Conservation (phyloP, 1,139 yeast species). For the Yamadazyma siamensis region DNA sequence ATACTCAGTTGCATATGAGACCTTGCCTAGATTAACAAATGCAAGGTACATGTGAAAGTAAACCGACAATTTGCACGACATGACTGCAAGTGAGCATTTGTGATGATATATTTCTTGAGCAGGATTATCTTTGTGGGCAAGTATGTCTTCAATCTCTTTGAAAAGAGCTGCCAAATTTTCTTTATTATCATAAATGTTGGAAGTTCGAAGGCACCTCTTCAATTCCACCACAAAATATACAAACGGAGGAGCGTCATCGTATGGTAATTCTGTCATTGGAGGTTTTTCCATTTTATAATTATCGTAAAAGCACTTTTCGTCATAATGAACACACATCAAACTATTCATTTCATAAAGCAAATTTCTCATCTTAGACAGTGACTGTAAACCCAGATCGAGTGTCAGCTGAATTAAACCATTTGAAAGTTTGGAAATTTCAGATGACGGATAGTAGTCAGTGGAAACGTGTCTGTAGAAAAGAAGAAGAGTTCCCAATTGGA, state of each 20-base stretch:
- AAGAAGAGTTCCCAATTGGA: constrained; percentile 5
- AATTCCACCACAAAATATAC: constrained; percentile 1
- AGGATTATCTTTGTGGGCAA: constrained; percentile 1
- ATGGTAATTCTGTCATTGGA: constrained; percentile 1
- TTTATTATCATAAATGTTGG: constrained; percentile 4
- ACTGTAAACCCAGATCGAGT: constrained; percentile 1
- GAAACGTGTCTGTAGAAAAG: constrained; percentile 3
- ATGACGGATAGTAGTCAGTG: constrained; percentile 1
- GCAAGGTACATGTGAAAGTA: constrained; percentile 5
- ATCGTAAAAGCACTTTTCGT: constrained; percentile 1
- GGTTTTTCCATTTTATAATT: background rate
- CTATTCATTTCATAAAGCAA: constrained; percentile 3
- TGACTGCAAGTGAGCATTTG: constrained; percentile 4
- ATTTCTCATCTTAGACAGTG: constrained; percentile 2
- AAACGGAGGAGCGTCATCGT: constrained; percentile 1
- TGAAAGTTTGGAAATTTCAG: background rate
- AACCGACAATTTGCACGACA: constrained; percentile 5
- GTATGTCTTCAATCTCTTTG: constrained; percentile 1
- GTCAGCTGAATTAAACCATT: constrained; percentile 2
- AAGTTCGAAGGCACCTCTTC: constrained; percentile 1
- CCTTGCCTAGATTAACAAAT: constrained; percentile 1
- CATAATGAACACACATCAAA: constrained; percentile 1
- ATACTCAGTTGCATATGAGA: constrained; percentile 1
- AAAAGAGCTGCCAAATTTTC: constrained; percentile 1
- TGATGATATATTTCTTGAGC: constrained; percentile 1